Evolutionary conservation across 768 basidiomycete species (phyloP).

Genomic region (Daedaleopsis sinensis): DNA sequence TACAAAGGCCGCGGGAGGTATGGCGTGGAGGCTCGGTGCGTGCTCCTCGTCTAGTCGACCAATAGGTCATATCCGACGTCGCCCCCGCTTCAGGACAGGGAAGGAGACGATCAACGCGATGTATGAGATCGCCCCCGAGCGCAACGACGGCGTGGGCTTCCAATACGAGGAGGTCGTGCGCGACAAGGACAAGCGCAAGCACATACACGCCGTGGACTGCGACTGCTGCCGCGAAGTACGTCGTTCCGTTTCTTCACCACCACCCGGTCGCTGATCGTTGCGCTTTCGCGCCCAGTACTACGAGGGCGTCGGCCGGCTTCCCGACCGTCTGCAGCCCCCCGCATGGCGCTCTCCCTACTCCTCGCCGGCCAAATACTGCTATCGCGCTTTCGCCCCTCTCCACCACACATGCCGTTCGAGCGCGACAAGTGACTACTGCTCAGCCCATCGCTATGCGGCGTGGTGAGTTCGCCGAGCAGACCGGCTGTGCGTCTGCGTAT

Average conservation of each 20-base stretch:
- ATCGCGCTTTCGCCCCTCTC: too few relatives aligned
- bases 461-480: too few relatives aligned
- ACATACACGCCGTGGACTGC: slow-evolving; percentile 78
- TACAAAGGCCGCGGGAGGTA: slow-evolving; percentile 27
- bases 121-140: slow-evolving; percentile 66
- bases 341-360: slow-evolving; percentile 66
- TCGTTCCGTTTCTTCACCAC: slow-evolving; percentile 7
- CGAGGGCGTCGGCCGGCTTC: slow-evolving; percentile 72
- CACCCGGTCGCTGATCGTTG: neutral
- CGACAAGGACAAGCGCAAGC: slow-evolving; percentile 59
- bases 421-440: too few relatives aligned
- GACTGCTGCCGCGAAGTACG: slow-evolving; percentile 79
- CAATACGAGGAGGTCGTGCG: slow-evolving; percentile 82
- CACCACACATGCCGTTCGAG: too few relatives aligned
- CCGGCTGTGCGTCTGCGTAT: too few relatives aligned
- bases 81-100: slow-evolving; percentile 37
- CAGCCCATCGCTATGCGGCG: too few relatives aligned
- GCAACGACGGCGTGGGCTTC: slow-evolving; percentile 66
- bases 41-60: slow-evolving; percentile 34
- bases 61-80: slow-evolving; percentile 40
- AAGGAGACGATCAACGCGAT: slow-evolving; percentile 57
- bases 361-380: too few relatives aligned
- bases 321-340: slow-evolving; percentile 63
- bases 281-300: slow-evolving; percentile 63
- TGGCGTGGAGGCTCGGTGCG: slow-evolving; percentile 13